A percentile compares a stretch with the other conserved stretches of the same genome.
Conservation (phyloP, 2,329 filamentous ascomycete species). For the Fusarium papillatum region DNA sequence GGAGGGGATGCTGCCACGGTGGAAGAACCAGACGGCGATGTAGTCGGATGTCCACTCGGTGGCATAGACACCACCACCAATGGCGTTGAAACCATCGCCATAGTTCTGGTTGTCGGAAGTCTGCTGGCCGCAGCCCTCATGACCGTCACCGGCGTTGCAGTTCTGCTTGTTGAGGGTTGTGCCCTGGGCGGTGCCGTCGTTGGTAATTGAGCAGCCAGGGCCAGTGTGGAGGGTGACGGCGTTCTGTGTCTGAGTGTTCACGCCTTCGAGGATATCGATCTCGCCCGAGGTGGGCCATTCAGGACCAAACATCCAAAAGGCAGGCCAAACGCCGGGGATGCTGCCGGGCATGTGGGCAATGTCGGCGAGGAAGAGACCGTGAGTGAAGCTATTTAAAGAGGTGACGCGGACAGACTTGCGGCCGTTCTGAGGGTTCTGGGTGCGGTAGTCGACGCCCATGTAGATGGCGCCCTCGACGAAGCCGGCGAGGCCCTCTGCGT, state of each 20-base stretch:
- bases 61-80: constrained; percentile 78
- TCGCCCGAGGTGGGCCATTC: constrained; percentile 80
- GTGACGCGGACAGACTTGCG: constrained; percentile 79
- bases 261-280: constrained; percentile 86
- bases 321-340: constrained; percentile 82
- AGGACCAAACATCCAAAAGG: constrained; percentile 77
- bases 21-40: constrained; percentile 89
- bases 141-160: constrained; percentile 68
- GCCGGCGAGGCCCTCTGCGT: constrained; percentile 69
- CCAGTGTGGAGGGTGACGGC: constrained; percentile 78
- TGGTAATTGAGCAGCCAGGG: constrained; percentile 69
- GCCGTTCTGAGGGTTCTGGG: constrained; percentile 67
- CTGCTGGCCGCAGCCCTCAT: constrained; percentile 71
- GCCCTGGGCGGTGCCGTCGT: constrained; percentile 60
- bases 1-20: constrained; percentile 72
- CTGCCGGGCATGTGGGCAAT: constrained; percentile 82
- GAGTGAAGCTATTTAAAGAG: no score
- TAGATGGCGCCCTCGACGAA: constrained; percentile 69
- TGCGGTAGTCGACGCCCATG: constrained; percentile 77
- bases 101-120: constrained; percentile 68
- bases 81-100: constrained; percentile 79
- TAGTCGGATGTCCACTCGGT: constrained; percentile 80
- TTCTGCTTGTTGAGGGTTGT: constrained; percentile 62
- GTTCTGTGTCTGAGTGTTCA: constrained; percentile 73
- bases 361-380: constrained; percentile 80